Conservation (phyloP, 129 eudicot species). For the Scalesia atractyloides region DNA sequence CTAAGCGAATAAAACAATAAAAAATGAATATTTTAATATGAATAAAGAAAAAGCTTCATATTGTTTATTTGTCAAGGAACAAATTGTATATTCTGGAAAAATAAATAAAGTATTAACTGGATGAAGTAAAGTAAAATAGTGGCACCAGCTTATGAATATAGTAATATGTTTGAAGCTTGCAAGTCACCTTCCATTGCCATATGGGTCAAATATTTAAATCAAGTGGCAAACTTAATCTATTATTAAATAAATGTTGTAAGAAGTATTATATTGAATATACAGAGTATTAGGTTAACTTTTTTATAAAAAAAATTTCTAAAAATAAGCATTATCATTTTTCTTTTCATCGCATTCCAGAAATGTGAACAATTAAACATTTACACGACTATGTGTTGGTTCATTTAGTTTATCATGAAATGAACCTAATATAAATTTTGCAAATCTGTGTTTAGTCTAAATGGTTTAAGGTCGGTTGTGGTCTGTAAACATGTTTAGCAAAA, state of each 20-base stretch:
- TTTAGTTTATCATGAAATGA: too few relatives aligned
- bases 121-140: constrained; percentile 37
- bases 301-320: too few relatives aligned
- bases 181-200: constrained; percentile 41
- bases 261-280: background rate
- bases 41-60: constrained; percentile 17
- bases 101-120: constrained; percentile 24
- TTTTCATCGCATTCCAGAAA: too few relatives aligned
- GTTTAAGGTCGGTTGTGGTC: too few relatives aligned
- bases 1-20: constrained; percentile 12
- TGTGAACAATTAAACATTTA: too few relatives aligned
- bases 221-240: constrained; percentile 10
- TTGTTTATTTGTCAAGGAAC: constrained; percentile 32
- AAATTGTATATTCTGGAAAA: constrained; percentile 31
- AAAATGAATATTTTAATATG: constrained; percentile 1
- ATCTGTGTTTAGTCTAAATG: too few relatives aligned
- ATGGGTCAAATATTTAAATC: constrained; percentile 22
- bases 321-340: too few relatives aligned
- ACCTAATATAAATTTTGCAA: too few relatives aligned
- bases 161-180: constrained; percentile 33
- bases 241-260: background rate
- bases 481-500: too few relatives aligned
- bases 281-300: background rate
- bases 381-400: too few relatives aligned
- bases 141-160: constrained; percentile 28